Evolutionary conservation across 2,329 filamentous ascomycete genomes (phyloP).

Genomic region (Alternaria incomplexa): DNA sequence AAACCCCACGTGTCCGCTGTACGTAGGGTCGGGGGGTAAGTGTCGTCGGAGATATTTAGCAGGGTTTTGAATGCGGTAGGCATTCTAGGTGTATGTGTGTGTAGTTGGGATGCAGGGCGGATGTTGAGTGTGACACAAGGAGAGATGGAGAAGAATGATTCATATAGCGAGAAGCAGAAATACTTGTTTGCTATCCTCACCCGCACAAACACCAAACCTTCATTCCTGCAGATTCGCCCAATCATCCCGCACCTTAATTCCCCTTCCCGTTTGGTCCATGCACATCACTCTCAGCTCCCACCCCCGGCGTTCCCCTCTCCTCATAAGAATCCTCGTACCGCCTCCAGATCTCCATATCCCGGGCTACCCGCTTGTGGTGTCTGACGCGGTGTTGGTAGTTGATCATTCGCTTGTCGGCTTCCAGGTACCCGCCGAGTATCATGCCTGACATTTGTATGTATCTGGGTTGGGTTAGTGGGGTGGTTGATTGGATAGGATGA

Average conservation of each 20-base stretch:
- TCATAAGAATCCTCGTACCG: constrained; percentile 68
- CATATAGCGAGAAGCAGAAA: neutral
- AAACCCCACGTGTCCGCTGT: neutral
- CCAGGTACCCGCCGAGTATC: constrained; percentile 78
- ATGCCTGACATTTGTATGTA: constrained; percentile 87
- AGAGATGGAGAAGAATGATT: neutral
- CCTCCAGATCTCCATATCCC: constrained; percentile 73
- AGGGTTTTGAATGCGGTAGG: too few species aligned
- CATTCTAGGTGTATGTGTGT: neutral
- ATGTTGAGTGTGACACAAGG: neutral
- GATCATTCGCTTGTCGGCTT: constrained; percentile 73
- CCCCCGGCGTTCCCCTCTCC: constrained; percentile 48
- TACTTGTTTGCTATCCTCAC: neutral
- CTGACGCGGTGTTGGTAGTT: constrained; percentile 70
- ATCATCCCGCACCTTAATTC: neutral
- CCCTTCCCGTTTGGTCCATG: constrained; percentile 15
- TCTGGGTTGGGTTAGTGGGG: constrained; percentile 51
- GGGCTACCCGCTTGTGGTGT: constrained; percentile 66
- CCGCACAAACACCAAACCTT: neutral
- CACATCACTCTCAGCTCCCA: constrained; percentile 43
- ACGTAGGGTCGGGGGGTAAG: neutral
- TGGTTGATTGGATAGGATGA: neutral
- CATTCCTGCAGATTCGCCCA: neutral
- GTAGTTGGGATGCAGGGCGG: too few species aligned
- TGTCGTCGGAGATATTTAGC: too few species aligned